phyloP scores from a whole-genome alignment of 31 red algal genomes.

The Bonnemaisonia californica region DNA sequence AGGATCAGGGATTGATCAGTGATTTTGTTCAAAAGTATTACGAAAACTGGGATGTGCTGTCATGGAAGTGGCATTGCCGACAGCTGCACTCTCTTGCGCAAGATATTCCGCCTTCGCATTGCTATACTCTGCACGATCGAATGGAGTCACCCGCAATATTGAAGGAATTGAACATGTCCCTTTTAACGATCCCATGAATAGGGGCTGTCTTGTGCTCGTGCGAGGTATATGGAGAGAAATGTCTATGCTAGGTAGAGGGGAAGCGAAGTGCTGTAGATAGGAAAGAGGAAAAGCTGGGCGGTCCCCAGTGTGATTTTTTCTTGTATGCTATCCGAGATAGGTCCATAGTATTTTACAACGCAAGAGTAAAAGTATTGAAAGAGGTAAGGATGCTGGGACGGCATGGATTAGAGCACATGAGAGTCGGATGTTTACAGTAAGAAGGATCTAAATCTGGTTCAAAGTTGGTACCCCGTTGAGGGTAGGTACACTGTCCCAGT shows the following conservation, averaged over 20 bases:
- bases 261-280: background rate
- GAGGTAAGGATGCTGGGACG: too few relatives aligned
- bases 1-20: slow-evolving; percentile 50
- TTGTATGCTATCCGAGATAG: background rate
- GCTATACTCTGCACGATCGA: slow-evolving; percentile 56
- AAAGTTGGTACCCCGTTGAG: too few relatives aligned
- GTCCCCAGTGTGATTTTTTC: background rate
- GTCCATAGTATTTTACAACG: too few relatives aligned
- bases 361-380: too few relatives aligned
- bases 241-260: background rate
- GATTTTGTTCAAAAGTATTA: slow-evolving; percentile 45
- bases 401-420: too few relatives aligned
- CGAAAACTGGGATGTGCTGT: slow-evolving; percentile 54
- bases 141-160: slow-evolving; percentile 15
- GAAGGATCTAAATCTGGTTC: too few relatives aligned
- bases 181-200: slow-evolving; percentile 16
- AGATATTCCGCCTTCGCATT: slow-evolving; percentile 45
- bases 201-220: background rate
- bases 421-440: too few relatives aligned
- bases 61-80: slow-evolving; percentile 65
- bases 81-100: slow-evolving; percentile 7
- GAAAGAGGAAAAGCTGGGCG: background rate
- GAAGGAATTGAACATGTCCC: slow-evolving; percentile 19
- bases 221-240: background rate
- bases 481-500: too few relatives aligned